Evolutionary conservation across 345 rosid species (phyloP).

Genomic region (Laguncularia racemosa): DNA sequence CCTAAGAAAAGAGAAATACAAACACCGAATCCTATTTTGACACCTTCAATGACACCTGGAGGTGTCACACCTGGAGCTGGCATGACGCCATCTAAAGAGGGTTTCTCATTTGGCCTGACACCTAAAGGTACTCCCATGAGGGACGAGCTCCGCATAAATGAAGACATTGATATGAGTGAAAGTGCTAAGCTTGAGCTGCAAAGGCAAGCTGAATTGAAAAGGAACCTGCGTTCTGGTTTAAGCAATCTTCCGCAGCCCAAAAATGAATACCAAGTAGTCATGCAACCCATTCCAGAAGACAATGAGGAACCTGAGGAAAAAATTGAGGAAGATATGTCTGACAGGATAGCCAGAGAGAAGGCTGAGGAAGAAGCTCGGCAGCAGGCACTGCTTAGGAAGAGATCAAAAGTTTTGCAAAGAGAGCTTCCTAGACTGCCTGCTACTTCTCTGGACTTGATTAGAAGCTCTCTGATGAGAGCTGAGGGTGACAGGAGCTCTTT

Average conservation of each 20-base stretch:
- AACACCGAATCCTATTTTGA: conserved; percentile 87
- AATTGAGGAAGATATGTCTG: conserved; percentile 99
- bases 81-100: conserved; percentile 93
- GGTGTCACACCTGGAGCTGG: conserved; percentile 81
- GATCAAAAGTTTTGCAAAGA: conserved; percentile 97
- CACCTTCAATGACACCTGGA: conserved; percentile 94
- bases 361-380: conserved; percentile 92
- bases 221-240: conserved; percentile 73
- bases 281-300: conserved; percentile 75
- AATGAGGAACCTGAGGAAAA: conserved; percentile 83
- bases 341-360: conserved; percentile 74
- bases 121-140: conserved; percentile 96
- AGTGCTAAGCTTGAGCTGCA: conserved; percentile 67
- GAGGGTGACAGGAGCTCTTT: conserved; percentile 91
- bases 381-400: conserved; percentile 82
- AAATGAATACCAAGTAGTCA: conserved; percentile 89
- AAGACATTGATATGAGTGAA: conserved; percentile 77
- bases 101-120: conserved; percentile 63
- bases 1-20: conserved; percentile 81
- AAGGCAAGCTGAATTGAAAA: conserved; percentile 73
- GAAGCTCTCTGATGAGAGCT: conserved; percentile 65
- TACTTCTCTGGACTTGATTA: conserved; percentile 80
- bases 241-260: conserved; percentile 82
- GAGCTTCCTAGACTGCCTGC: conserved; percentile 94
- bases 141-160: conserved; percentile 94